Base-by-base conservation (phyloP, 1,284 basidiomycete genomes). In the Anthracocystis panici-leucophaei region DNA sequence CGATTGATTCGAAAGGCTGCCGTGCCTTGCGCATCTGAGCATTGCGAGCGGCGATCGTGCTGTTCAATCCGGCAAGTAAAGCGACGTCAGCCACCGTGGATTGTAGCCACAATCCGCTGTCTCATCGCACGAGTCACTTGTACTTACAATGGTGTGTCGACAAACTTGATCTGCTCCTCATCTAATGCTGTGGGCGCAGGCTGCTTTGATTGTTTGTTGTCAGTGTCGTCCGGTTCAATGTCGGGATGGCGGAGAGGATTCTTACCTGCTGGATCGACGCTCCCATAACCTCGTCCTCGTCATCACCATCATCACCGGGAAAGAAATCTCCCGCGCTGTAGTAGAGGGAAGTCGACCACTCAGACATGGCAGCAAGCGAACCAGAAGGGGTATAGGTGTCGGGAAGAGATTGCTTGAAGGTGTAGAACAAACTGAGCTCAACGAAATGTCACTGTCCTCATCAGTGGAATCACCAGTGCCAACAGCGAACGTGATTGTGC, bases 131-230 rank as follows among this genome's bases (percentile, higher is more conserved):
- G 18, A 12, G 16, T 25, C 10, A 11, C 20, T 2, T 7, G 6
- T 33, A 27, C 74, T 68, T 35, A 76, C 74, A 76, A 76, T 25
- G 74, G 74, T 4, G 74, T 76, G 16, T 76, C 69, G 7, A 31
- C 64, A 57, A 76, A 76, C 8, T 44, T 49, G 20, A 76, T 62
- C 35, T 35, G 38, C 8, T 62, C 55, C 44, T 76, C 74, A 21
- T 76, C 63, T 2, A 46, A 55, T 0, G 23, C 29, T 10, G 21
- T 33, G 5, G 45, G 25, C 5, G 33, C 52, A 2, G 54, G 44
- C 12, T 41, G 38, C 60, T 68, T 38, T 11, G 3, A 5, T 14
- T 16, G 41, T 8, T 23, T 1, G 16, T 2, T 51, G 52, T 57
- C 57, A 68, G 65, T 20, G 27, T 31, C 29, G 6, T 8, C 29